These are phyloP conservation scores for Theileria luwenshuni DNA, from an alignment of 169 alveolate species.

Conservation along the genomic window DNA sequence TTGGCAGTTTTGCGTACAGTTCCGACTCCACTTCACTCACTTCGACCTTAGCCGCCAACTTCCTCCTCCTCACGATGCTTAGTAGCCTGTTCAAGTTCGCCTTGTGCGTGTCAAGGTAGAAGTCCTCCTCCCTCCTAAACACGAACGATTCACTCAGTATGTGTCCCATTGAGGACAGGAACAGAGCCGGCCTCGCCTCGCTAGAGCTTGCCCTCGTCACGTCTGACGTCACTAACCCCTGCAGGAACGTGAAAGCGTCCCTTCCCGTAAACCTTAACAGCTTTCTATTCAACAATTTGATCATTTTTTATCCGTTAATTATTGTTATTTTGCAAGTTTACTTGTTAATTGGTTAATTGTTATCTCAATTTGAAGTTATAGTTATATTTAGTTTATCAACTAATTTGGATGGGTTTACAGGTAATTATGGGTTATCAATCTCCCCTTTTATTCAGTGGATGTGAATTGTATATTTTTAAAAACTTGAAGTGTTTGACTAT, in stretches of 20 bases:
- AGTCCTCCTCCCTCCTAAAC: conserved; percentile 24
- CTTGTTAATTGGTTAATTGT: background rate
- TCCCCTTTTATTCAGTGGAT: conserved; percentile 1
- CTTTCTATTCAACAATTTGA: conserved; percentile 59
- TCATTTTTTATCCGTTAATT: conserved; percentile 22
- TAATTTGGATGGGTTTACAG: too few relatives aligned
- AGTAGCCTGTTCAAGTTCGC: conserved; percentile 8
- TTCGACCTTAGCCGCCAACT: conserved; percentile 45
- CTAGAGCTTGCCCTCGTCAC: conserved; percentile 40
- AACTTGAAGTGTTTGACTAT: background rate
- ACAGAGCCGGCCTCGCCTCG: conserved; percentile 32
- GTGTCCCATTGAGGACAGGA: conserved; percentile 71
- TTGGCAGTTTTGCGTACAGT: background rate
- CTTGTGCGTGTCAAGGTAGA: conserved; percentile 33
- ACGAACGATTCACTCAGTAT: conserved; percentile 69
- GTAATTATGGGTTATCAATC: background rate
- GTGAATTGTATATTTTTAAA: conserved; percentile 41
- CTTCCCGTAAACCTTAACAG: conserved; percentile 62
- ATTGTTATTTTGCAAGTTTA: background rate
- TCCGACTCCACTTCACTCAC: background rate
- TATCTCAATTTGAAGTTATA: too few relatives aligned
- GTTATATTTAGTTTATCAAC: too few relatives aligned
- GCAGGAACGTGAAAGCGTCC: conserved; percentile 73
- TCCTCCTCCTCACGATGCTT: conserved; percentile 27
- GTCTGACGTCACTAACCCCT: conserved; percentile 72